Conservation (phyloP, 1,139 yeast genomes). For the Yamadazyma atmosphaerica region DNA sequence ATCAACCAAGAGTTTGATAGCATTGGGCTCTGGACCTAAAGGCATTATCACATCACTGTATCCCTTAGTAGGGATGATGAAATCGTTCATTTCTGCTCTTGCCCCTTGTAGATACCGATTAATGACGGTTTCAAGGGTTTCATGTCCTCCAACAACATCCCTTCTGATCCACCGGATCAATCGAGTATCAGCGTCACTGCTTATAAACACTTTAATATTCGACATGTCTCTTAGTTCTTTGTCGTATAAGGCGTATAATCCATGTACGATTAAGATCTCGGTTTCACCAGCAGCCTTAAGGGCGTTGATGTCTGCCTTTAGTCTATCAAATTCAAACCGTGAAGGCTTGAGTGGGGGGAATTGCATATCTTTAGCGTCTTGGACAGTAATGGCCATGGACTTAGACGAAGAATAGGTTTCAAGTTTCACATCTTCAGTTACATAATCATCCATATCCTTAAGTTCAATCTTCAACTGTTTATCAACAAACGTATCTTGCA, state of each 20-base stretch:
- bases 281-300: slow-evolving; percentile 11
- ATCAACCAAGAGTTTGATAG: slow-evolving; percentile 70
- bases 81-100: slow-evolving; percentile 76
- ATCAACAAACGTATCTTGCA: slow-evolving; percentile 20
- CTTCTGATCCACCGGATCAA: slow-evolving; percentile 69
- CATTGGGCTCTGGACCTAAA: slow-evolving; percentile 63
- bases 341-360: slow-evolving; percentile 37
- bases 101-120: slow-evolving; percentile 62
- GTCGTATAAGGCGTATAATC: slow-evolving; percentile 79
- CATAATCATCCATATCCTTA: slow-evolving; percentile 40
- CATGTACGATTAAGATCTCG: slow-evolving; percentile 64
- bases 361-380: slow-evolving; percentile 17
- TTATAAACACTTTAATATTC: slow-evolving; percentile 72
- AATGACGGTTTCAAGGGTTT: slow-evolving; percentile 45
- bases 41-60: slow-evolving; percentile 84
- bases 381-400: slow-evolving; percentile 34
- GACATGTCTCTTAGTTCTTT: slow-evolving; percentile 57
- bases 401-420: slow-evolving; percentile 21
- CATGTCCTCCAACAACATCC: slow-evolving; percentile 32
- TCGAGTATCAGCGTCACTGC: slow-evolving; percentile 83
- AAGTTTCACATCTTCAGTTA: slow-evolving; percentile 16
- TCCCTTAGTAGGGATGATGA: slow-evolving; percentile 73
- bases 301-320: slow-evolving; percentile 18
- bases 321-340: slow-evolving; percentile 33
- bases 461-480: slow-evolving; percentile 29